Evolutionary conservation across 2,329 filamentous ascomycete species (phyloP), one percentile per base, ranked within the genome.

Genomic region (Scytalidium sp.): DNA sequence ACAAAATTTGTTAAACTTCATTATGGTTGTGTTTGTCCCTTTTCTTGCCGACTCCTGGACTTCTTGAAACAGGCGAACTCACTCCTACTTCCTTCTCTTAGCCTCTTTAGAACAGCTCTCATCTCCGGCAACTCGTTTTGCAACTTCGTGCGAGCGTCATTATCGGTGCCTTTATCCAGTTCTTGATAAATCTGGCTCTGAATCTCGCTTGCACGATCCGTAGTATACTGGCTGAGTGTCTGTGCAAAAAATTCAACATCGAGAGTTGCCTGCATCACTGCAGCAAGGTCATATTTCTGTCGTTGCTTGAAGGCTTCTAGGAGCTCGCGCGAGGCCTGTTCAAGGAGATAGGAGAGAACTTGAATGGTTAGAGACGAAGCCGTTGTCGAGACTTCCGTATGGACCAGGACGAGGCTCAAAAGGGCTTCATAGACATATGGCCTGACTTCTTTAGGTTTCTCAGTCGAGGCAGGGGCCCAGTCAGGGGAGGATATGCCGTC

Each of bases 181-280:
- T 94, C 90, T 56, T 94, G 83, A 69, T 97, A 99, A 43, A 99
- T 93, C 66, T 92, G 84, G 59, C 87, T 87, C 72, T 97, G 94
- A 13, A 89, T 78, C 64, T 92, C 84, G 7, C 84, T 84, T 3
- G 91, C 90, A 45, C 83, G 80, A 50, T 96, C 88, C 0, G 90
- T 94, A 0, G 90, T 94, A 68, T 95, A 99, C 59, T 92, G 86
- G 53, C 83, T 88, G 27, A 99, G 79, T 4, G 93, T 97, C 73
- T 99, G 94, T 1, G 92, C 90, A 50, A 97, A 85, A 64, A 99
- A 97, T 69, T 99, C 94, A 1, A 97, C 92, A 64, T 99, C 94
- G 1, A 99, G 81, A 0, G 94, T 99, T 1, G 95, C 95, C 70
- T 99, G 95, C 85, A 97, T 96, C 45, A 99, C 80, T 6, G 88